Conservation (phyloP, 176 grass and related monocot genomes). For the Canna indica region DNA sequence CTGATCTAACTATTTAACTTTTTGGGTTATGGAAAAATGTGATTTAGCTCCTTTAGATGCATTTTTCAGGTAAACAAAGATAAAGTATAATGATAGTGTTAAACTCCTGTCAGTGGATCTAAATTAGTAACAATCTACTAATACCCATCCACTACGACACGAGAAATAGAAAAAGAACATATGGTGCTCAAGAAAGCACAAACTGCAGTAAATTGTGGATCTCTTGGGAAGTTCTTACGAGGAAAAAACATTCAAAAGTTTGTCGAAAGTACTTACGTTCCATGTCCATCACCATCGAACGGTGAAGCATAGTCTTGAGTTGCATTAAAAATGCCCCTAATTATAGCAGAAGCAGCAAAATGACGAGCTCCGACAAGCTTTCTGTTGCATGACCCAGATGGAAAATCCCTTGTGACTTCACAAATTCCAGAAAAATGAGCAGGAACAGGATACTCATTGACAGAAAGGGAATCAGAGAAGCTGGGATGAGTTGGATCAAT, state of each 20-base stretch:
- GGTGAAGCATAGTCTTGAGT: conserved; percentile 80
- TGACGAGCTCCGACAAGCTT: conserved; percentile 77
- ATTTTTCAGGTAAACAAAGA: too few relatives aligned
- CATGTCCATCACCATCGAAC: conserved; percentile 95
- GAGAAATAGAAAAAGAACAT: neutral
- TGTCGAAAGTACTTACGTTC: conserved; percentile 30
- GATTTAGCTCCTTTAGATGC: too few relatives aligned
- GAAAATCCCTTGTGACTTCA: conserved; percentile 54
- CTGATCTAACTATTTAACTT: too few relatives aligned
- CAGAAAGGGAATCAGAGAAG: conserved; percentile 31
- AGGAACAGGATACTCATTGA: conserved; percentile 17
- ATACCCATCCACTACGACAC: neutral
- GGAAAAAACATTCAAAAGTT: neutral
- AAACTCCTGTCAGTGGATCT: too few relatives aligned
- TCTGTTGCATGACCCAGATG: conserved; percentile 49
- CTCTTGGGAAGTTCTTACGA: too few relatives aligned
- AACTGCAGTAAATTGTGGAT: neutral
- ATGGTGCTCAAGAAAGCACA: neutral
- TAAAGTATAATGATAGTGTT: too few relatives aligned
- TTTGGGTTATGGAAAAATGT: too few relatives aligned
- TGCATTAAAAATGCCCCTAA: conserved; percentile 72
- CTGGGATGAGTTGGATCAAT: conserved; percentile 79
- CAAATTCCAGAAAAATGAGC: conserved; percentile 73
- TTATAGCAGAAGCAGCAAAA: conserved; percentile 62
- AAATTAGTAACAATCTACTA: neutral